These are phyloP conservation scores for Plasmodium cynomolgi DNA, from an alignment of 169 alveolate genomes.

Conservation along the genomic window DNA sequence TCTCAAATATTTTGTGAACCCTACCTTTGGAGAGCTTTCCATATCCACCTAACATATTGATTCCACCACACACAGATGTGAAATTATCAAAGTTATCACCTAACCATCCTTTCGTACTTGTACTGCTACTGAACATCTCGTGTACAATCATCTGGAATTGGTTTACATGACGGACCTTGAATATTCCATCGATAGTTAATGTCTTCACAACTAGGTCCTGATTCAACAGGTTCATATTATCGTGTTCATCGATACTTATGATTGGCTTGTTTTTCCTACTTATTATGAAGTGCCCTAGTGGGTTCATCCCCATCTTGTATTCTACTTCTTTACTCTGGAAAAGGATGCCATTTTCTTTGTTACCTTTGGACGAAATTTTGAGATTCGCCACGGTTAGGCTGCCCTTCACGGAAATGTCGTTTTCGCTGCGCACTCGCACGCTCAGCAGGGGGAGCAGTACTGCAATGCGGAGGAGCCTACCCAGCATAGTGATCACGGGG, in stretches of 20 bases:
- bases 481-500: not conserved
- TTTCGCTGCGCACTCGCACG: not conserved
- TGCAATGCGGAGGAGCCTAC: not conserved
- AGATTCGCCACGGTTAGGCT: slow-evolving; percentile 51
- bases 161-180: slow-evolving; percentile 76
- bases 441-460: not conserved
- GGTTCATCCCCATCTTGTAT: slow-evolving; percentile 46
- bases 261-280: slow-evolving; percentile 68
- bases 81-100: slow-evolving; percentile 76
- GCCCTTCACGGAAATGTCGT: slow-evolving; percentile 38
- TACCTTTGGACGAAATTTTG: slow-evolving; percentile 45
- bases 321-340: slow-evolving; percentile 31
- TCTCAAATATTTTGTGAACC: slow-evolving; percentile 80
- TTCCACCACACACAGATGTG: slow-evolving; percentile 83
- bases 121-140: slow-evolving; percentile 72
- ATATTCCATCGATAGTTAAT: slow-evolving; percentile 78
- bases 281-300: slow-evolving; percentile 26
- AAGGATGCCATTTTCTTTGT: slow-evolving; percentile 40
- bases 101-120: slow-evolving; percentile 82
- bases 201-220: slow-evolving; percentile 38
- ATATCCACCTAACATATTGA: slow-evolving; percentile 84
- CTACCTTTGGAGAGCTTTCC: slow-evolving; percentile 78
- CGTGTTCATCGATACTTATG: slow-evolving; percentile 66
- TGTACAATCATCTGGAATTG: slow-evolving; percentile 84
- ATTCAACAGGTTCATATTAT: slow-evolving; percentile 35